Evolutionary conservation across 768 basidiomycete species (phyloP).

Genomic region (Panaeolus cyanescens): DNA sequence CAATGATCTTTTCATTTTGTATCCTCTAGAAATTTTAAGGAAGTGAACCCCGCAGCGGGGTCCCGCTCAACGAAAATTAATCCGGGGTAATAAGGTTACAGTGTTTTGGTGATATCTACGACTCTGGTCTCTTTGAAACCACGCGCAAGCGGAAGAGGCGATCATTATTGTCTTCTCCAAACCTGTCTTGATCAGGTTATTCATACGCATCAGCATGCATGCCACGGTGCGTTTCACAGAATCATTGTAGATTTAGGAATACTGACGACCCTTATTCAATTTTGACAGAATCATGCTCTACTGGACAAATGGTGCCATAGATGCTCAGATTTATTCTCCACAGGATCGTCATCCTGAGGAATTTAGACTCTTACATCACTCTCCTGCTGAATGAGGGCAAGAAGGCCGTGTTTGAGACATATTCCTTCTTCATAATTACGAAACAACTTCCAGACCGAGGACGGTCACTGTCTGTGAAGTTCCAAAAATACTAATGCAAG

Average conservation of each 20-base stretch:
- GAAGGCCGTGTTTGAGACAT: too few relatives aligned
- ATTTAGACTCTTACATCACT: background rate
- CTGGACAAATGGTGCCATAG: background rate
- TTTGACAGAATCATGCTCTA: background rate
- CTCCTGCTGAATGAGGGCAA: too few relatives aligned
- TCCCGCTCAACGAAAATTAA: background rate
- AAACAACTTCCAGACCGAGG: too few relatives aligned
- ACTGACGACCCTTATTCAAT: background rate
- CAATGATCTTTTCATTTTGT: background rate
- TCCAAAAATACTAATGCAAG: too few relatives aligned
- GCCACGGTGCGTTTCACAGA: background rate
- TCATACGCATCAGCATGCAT: background rate
- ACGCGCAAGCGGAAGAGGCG: background rate
- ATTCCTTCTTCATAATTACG: too few relatives aligned
- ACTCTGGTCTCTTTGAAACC: too few relatives aligned
- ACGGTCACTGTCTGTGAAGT: too few relatives aligned
- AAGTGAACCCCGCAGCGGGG: background rate
- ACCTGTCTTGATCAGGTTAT: background rate
- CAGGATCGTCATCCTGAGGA: background rate
- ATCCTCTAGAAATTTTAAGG: background rate
- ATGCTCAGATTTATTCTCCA: background rate
- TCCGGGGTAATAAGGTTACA: background rate
- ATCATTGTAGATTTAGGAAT: constrained; percentile 32
- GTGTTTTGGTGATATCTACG: background rate
- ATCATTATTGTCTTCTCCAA: background rate